Conservation (phyloP, 148 eudicot species). For the Polygonum maritimum region DNA sequence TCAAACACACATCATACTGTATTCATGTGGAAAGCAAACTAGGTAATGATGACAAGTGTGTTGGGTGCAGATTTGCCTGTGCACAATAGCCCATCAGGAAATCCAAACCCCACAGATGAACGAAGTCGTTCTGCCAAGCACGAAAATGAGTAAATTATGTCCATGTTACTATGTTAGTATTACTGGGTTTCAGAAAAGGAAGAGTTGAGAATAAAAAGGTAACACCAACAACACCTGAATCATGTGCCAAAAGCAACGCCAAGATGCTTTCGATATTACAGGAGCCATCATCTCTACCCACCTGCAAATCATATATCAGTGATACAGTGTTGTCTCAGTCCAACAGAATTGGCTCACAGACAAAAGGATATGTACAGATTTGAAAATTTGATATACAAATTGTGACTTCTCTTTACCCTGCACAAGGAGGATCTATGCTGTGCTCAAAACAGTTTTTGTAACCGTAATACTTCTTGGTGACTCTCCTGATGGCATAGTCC, state of each 20-base stretch:
- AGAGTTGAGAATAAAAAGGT: no score
- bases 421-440: slow-evolving; percentile 57
- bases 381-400: neutral
- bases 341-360: neutral
- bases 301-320: slow-evolving; percentile 18
- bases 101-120: slow-evolving; percentile 69
- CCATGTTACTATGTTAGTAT: neutral
- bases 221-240: slow-evolving; percentile 25
- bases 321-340: neutral
- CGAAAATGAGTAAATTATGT: neutral
- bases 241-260: slow-evolving; percentile 69
- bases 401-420: slow-evolving; percentile 28
- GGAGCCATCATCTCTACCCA: slow-evolving; percentile 82
- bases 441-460: slow-evolving; percentile 36
- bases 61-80: slow-evolving; percentile 26
- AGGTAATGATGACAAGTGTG: neutral
- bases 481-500: neutral
- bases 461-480: slow-evolving; percentile 16
- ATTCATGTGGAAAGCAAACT: neutral
- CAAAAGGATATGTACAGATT: neutral
- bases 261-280: slow-evolving; percentile 53
- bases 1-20: neutral
- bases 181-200: no score
- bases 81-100: slow-evolving; percentile 60
- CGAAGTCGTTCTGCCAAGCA: slow-evolving; percentile 48